A percentile compares a stretch with the other conserved stretches of the same genome.
These are phyloP conservation scores for Solanum etuberosum DNA, from an alignment of 257 asterid species.

Conservation along the genomic window DNA sequence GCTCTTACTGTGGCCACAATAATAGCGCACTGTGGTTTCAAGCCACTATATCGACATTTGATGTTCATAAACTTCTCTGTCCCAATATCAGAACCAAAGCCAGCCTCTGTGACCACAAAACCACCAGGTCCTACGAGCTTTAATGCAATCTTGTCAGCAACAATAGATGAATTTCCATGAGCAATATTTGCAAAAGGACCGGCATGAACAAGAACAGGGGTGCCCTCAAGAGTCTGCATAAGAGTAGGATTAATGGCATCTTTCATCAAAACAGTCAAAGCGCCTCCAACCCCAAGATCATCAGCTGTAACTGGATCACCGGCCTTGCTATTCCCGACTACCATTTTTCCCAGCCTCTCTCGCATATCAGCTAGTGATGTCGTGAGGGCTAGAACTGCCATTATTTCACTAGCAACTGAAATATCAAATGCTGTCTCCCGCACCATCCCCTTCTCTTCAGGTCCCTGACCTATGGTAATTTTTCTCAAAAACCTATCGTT, in stretches of 20 bases:
- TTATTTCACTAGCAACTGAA: slow-evolving; percentile 92
- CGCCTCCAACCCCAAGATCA: slow-evolving; percentile 96
- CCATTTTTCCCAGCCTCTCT: slow-evolving; percentile 96
- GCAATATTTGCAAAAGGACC: slow-evolving; percentile 98
- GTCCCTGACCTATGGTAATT: slow-evolving; percentile 86
- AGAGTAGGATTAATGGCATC: slow-evolving; percentile 91
- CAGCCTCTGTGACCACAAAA: slow-evolving; percentile 92
- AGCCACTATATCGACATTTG: slow-evolving; percentile 89
- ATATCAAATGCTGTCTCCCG: slow-evolving; percentile 96
- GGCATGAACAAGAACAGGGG: slow-evolving; percentile 91
- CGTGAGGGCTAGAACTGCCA: slow-evolving; percentile 97
- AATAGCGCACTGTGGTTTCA: slow-evolving; percentile 85
- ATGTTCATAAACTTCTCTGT: slow-evolving; percentile 94
- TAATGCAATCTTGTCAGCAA: slow-evolving; percentile 86
- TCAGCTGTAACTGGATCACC: slow-evolving; percentile 96
- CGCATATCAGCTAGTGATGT: slow-evolving; percentile 89
- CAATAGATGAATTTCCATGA: slow-evolving; percentile 91
- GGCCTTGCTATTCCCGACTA: slow-evolving; percentile 82
- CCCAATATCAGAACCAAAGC: slow-evolving; percentile 97
- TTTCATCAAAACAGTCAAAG: slow-evolving; percentile 88
- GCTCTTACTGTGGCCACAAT: slow-evolving; percentile 94
- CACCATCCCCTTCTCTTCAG: slow-evolving; percentile 96
- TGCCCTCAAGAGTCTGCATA: slow-evolving; percentile 97
- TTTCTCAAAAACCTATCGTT: slow-evolving; percentile 92
- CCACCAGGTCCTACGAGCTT: slow-evolving; percentile 96